Conservation (phyloP, 2,329 filamentous ascomycete species). For the Trichoderma sp. region DNA sequence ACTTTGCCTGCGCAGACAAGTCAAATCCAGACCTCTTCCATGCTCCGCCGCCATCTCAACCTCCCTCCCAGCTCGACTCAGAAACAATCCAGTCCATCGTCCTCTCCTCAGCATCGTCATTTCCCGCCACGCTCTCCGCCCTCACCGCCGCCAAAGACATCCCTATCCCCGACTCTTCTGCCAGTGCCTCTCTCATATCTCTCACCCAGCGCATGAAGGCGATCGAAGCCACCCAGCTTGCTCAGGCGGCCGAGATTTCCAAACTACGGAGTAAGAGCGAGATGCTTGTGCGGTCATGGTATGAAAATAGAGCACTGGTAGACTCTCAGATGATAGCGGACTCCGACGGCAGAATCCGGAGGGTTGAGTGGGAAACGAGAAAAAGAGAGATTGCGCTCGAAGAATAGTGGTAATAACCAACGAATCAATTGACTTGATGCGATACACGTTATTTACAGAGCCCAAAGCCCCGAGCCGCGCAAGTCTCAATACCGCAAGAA, state of each 20-base stretch:
- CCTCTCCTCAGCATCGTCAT: slow-evolving; percentile 59
- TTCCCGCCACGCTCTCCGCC: slow-evolving; percentile 59
- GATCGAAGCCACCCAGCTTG: slow-evolving; percentile 62
- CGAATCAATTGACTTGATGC: neutral
- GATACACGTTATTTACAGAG: neutral
- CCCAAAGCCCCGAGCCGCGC: neutral
- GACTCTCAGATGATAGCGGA: slow-evolving; percentile 71
- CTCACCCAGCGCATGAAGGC: slow-evolving; percentile 66
- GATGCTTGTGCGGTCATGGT: slow-evolving; percentile 68
- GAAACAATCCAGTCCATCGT: slow-evolving; percentile 59
- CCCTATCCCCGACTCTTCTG: slow-evolving; percentile 58
- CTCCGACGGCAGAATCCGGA: slow-evolving; percentile 68
- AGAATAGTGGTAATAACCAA: slow-evolving; percentile 44
- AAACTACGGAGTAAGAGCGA: slow-evolving; percentile 68
- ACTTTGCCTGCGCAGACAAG: slow-evolving; percentile 48
- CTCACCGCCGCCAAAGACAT: slow-evolving; percentile 61
- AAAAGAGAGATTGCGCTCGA: slow-evolving; percentile 64
- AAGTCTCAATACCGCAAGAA: neutral
- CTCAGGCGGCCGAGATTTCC: slow-evolving; percentile 65
- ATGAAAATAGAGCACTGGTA: slow-evolving; percentile 70
- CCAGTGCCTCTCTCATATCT: slow-evolving; percentile 60
- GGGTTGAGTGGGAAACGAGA: slow-evolving; percentile 67
- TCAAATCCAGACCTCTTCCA: slow-evolving; percentile 60
- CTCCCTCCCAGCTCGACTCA: slow-evolving; percentile 56
- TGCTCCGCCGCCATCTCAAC: slow-evolving; percentile 48